Percentiles rank a stretch among this genome's conserved stretches.
Evolutionary conservation across 306 rosid genomes (phyloP).

Genomic region (Senna siamea): DNA sequence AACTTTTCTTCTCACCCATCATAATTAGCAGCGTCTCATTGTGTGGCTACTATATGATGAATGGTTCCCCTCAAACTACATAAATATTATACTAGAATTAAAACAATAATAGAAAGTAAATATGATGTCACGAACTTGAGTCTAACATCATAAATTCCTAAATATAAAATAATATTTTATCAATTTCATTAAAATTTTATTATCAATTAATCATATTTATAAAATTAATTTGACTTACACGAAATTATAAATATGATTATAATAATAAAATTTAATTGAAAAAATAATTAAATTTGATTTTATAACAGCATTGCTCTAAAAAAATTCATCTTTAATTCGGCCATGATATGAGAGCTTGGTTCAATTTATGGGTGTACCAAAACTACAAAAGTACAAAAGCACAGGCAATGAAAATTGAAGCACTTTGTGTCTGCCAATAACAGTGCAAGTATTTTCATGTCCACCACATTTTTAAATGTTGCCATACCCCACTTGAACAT

Average conservation of each 20-base stretch:
- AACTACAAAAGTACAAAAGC: slow-evolving; percentile 38
- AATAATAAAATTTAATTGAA: no score
- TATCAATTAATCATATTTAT: no score
- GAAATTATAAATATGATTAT: no score
- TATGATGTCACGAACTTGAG: no score
- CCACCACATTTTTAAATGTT: slow-evolving; percentile 50
- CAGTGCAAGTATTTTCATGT: slow-evolving; percentile 45
- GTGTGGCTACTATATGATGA: slow-evolving; percentile 35
- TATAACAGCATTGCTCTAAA: no score
- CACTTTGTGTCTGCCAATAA: slow-evolving; percentile 72
- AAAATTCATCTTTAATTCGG: background rate
- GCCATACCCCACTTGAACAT: slow-evolving; percentile 55
- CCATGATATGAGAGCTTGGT: background rate
- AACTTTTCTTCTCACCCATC: slow-evolving; percentile 43
- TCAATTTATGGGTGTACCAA: background rate
- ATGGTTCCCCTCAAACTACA: slow-evolving; percentile 24
- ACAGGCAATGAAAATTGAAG: slow-evolving; percentile 35
- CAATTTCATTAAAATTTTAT: no score
- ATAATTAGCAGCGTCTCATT: slow-evolving; percentile 39
- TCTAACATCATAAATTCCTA: no score
- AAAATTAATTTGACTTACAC: no score
- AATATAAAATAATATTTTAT: no score
- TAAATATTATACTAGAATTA: background rate
- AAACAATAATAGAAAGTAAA: no score
- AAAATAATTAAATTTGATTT: no score